Percentiles rank a stretch among this genome's conserved stretches.
Evolutionary conservation across 441 rosid genomes (phyloP).

Genomic region (Aquilaria agallochum): DNA sequence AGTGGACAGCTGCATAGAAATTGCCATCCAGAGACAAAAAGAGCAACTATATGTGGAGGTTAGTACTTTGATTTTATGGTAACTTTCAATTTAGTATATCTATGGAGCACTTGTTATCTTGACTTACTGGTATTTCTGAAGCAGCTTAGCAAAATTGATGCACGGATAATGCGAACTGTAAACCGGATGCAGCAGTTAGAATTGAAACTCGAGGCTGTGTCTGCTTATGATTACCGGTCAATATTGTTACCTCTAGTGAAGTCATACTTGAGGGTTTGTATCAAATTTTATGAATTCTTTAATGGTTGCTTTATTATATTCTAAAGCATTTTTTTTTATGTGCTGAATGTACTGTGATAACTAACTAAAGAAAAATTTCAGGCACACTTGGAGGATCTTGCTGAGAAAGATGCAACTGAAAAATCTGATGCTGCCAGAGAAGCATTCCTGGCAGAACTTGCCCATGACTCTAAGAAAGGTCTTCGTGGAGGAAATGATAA

Average conservation of each 20-base stretch:
- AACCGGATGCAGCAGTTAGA: slow-evolving; percentile 83
- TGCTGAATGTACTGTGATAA: slow-evolving; percentile 13
- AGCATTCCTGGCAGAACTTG: slow-evolving; percentile 93
- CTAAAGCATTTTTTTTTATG: slow-evolving; percentile 12
- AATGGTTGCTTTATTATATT: slow-evolving; percentile 12
- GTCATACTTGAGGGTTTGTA: slow-evolving; percentile 78
- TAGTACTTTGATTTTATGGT: slow-evolving; percentile 19
- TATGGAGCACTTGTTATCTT: slow-evolving; percentile 13
- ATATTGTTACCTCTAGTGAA: slow-evolving; percentile 72
- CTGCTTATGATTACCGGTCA: slow-evolving; percentile 61
- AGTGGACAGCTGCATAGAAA: slow-evolving; percentile 70
- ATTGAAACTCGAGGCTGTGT: slow-evolving; percentile 69
- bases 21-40: slow-evolving; percentile 77
- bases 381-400: slow-evolving; percentile 91
- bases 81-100: slow-evolving; percentile 13
- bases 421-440: slow-evolving; percentile 98
- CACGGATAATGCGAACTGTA: slow-evolving; percentile 65
- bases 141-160: slow-evolving; percentile 91
- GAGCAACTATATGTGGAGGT: slow-evolving; percentile 84
- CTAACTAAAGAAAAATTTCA: slow-evolving; percentile 17
- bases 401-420: slow-evolving; percentile 93
- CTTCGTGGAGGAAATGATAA: slow-evolving; percentile 55
- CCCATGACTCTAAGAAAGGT: slow-evolving; percentile 79
- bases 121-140: slow-evolving; percentile 22
- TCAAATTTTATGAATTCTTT: slow-evolving; percentile 17